A percentile compares a stretch with the other conserved stretches of the same genome.
These are phyloP conservation scores for Pythium vanterpoolii DNA, from an alignment of 352 stramenopile genomes.

Conservation along the genomic window DNA sequence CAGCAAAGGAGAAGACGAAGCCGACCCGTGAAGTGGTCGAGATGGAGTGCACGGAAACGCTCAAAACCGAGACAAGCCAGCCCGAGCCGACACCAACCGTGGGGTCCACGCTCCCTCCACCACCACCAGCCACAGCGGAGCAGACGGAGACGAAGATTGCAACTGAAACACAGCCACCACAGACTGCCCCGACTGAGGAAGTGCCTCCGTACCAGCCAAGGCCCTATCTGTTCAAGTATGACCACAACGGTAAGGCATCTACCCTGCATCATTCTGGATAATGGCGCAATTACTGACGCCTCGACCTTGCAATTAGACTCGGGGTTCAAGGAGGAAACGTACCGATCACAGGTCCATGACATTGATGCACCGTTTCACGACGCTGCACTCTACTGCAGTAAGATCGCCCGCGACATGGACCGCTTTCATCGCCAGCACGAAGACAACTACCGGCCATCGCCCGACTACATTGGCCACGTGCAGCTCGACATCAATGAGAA, in stretches of 20 bases:
- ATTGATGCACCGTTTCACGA: slow-evolving; percentile 41
- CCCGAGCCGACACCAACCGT: slow-evolving; percentile 1
- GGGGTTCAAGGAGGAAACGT: slow-evolving; percentile 67
- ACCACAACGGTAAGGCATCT: slow-evolving; percentile 33
- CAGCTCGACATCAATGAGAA: slow-evolving; percentile 99
- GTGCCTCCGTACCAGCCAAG: slow-evolving; percentile 36
- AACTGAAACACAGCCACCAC: background rate
- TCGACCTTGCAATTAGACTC: slow-evolving; percentile 30
- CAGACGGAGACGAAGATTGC: background rate
- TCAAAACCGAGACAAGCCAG: slow-evolving; percentile 16
- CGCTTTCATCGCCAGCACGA: slow-evolving; percentile 67
- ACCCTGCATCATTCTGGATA: too few relatives aligned
- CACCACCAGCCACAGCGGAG: background rate
- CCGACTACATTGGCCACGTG: slow-evolving; percentile 62
- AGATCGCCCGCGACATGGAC: slow-evolving; percentile 63
- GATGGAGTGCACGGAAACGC: slow-evolving; percentile 18
- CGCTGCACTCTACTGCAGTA: slow-evolving; percentile 32
- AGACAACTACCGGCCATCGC: slow-evolving; percentile 60
- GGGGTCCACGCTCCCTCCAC: too few relatives aligned
- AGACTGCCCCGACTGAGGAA: background rate
- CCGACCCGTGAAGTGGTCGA: background rate
- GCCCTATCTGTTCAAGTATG: slow-evolving; percentile 53
- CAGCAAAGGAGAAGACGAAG: background rate
- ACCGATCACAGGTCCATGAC: slow-evolving; percentile 44
- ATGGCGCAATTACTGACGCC: background rate